These are phyloP conservation scores for Mrakiaceae sp. DNA, from an alignment of 1,284 basidiomycete species.

Conservation along the genomic window DNA sequence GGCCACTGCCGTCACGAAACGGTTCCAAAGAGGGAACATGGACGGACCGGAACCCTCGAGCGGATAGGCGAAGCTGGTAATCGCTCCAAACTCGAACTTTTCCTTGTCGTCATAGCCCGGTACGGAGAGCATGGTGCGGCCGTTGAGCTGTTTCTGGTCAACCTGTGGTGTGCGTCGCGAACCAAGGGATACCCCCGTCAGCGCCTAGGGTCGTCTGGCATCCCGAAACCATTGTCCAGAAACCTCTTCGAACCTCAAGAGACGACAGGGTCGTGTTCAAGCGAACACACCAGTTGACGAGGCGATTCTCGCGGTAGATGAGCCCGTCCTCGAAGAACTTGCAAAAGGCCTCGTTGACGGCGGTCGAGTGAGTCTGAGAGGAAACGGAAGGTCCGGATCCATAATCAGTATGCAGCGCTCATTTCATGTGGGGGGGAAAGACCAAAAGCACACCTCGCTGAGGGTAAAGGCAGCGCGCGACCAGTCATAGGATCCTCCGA, in stretches of 20 bases:
- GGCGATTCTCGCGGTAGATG: conserved; percentile 89
- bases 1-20: background rate
- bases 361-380: conserved; percentile 58
- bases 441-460: conserved; percentile 54
- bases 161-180: conserved; percentile 43
- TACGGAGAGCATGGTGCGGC: conserved; percentile 76
- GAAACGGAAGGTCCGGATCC: background rate
- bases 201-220: no score
- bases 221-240: background rate
- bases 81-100: conserved; percentile 92
- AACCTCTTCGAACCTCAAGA: conserved; percentile 53
- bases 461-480: conserved; percentile 90
- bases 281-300: conserved; percentile 97
- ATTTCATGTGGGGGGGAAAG: background rate
- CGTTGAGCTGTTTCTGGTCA: conserved; percentile 84
- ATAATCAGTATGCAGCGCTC: background rate
- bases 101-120: conserved; percentile 92
- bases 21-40: background rate
- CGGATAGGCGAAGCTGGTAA: conserved; percentile 89
- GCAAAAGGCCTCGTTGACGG: conserved; percentile 88
- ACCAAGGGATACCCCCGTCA: background rate
- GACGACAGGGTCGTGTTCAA: conserved; percentile 95
- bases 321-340: conserved; percentile 84
- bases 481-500: conserved; percentile 95
- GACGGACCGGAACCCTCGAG: conserved; percentile 65